Percentiles rank a stretch among this genome's conserved stretches.
Evolutionary conservation across 495 filamentous ascomycete species (phyloP).

Genomic region (Talaromyces proteolyticus): DNA sequence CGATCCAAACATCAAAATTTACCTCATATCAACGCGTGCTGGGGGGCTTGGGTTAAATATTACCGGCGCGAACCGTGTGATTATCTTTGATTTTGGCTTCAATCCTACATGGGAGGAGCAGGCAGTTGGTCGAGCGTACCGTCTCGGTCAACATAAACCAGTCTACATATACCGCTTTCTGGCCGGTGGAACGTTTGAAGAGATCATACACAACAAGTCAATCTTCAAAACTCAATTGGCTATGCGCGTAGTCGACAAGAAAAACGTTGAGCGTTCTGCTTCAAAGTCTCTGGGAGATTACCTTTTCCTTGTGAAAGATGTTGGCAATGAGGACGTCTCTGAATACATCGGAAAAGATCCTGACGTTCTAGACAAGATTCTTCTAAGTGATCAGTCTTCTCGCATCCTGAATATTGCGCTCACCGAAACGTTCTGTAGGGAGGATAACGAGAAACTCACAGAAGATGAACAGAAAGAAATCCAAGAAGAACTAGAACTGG

Average conservation of each 20-base stretch:
- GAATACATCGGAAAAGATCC: conserved; percentile 57
- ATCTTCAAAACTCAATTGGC: conserved; percentile 79
- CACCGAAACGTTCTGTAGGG: conserved; percentile 52
- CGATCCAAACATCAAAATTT: conserved; percentile 41
- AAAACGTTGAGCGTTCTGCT: conserved; percentile 58
- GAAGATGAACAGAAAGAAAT: conserved; percentile 48
- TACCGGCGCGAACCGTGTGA: conserved; percentile 74
- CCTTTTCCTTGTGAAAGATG: conserved; percentile 48
- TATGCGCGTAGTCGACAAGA: conserved; percentile 75
- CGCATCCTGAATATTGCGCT: conserved; percentile 48
- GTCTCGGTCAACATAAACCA: conserved; percentile 75
- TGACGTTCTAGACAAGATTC: conserved; percentile 61
- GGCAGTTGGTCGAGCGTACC: conserved; percentile 82
- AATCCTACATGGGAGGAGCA: conserved; percentile 82
- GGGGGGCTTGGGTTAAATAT: conserved; percentile 84
- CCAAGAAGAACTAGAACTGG: conserved; percentile 32
- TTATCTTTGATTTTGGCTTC: conserved; percentile 81
- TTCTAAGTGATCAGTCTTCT: conserved; percentile 28
- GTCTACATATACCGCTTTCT: conserved; percentile 88
- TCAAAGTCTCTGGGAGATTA: conserved; percentile 42
- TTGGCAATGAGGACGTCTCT: conserved; percentile 45
- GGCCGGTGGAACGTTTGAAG: conserved; percentile 74
- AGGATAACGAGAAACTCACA: conserved; percentile 50
- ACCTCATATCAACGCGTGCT: conserved; percentile 77
- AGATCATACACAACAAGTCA: conserved; percentile 60